Evolutionary conservation across 2,329 filamentous ascomycete genomes (phyloP), one percentile per base, ranked within the genome.

Genomic region (Purpureocillium takamizusanense): DNA sequence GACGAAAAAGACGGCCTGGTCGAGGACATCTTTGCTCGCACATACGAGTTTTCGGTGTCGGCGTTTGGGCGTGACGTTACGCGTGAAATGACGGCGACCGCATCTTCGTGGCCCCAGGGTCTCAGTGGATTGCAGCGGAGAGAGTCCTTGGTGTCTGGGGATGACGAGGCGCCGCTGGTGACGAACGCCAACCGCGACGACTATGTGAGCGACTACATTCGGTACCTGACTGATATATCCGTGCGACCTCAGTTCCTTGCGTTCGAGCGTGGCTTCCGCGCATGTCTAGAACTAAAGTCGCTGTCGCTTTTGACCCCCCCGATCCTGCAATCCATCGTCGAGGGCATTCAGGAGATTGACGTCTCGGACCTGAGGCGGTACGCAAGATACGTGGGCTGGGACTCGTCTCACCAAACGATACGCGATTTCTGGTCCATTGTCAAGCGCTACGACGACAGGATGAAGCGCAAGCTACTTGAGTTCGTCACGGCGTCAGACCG

Each of bases 401-500:
- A 81, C 33, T 66, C 78, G 0, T 68, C 67, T 0, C 81, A 92
- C 47, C 76, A 68, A 12, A 77, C 82, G 1, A 78, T 98, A 31
- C 66, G 69, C 17, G 77, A 84, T 48, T 97, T 98, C 57, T 98
- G 92, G 92, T 70, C 70, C 11, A 73, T 95, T 7, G 83, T 95
- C 1, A 74, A 74, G 46, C 60, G 57, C 28, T 92, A 76, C 53
- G 71, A 78, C 42, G 70, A 81, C 13, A 69, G 74, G 33, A 83
- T 89, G 69, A 83, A 83, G 60, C 75, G 79, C 37, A 78, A 77
- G 51, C 65, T 98, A 27, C 70, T 98, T 25, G 88, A 95, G 57
- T 98, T 98, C 53, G 89, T 98, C 23, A 98, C 92, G 12, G 90
- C 90, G 1, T 90, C 82, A 50, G 89, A 95, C 54, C 76, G 92